phyloP scores from a whole-genome alignment of 2,329 filamentous ascomycete species.

The Fusarium ramigenum region DNA sequence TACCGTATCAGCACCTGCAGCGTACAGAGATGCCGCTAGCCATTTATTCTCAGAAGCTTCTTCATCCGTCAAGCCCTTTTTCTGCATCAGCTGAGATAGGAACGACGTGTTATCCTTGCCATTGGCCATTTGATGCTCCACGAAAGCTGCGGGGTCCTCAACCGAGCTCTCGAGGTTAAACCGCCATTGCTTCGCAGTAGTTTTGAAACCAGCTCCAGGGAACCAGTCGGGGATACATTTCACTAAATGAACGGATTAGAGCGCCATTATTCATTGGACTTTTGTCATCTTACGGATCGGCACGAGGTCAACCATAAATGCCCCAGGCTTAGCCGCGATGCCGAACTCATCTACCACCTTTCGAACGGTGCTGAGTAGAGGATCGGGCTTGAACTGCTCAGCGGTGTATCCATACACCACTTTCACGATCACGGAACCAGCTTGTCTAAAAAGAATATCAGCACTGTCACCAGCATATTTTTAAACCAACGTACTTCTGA shows the following conservation, averaged over 20 bases:
- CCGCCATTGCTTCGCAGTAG: conserved; percentile 9
- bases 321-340: conserved; percentile 18
- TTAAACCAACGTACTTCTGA: conserved; percentile 45
- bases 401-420: conserved; percentile 32
- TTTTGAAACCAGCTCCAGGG: conserved; percentile 22
- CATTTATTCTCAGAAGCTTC: conserved; percentile 26
- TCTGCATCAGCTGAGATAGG: not conserved
- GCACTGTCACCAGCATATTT: rapidly evolving
- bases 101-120: conserved; percentile 21
- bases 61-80: not conserved
- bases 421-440: conserved; percentile 25
- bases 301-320: conserved; percentile 32
- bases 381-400: conserved; percentile 16
- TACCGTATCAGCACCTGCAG: conserved; percentile 34
- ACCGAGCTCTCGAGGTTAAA: conserved; percentile 8
- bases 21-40: conserved; percentile 30
- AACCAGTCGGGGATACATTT: conserved; percentile 13
- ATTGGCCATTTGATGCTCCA: conserved; percentile 11
- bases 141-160: conserved; percentile 24
- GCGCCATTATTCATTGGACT: no score
- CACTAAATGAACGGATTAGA: not conserved
- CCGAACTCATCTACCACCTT: conserved; percentile 30
- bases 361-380: conserved; percentile 19
- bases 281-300: not conserved
- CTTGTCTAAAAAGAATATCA: conserved; percentile 4